Conservation (phyloP, 352 stramenopile species). For the Thraustochytrium sp. region DNA sequence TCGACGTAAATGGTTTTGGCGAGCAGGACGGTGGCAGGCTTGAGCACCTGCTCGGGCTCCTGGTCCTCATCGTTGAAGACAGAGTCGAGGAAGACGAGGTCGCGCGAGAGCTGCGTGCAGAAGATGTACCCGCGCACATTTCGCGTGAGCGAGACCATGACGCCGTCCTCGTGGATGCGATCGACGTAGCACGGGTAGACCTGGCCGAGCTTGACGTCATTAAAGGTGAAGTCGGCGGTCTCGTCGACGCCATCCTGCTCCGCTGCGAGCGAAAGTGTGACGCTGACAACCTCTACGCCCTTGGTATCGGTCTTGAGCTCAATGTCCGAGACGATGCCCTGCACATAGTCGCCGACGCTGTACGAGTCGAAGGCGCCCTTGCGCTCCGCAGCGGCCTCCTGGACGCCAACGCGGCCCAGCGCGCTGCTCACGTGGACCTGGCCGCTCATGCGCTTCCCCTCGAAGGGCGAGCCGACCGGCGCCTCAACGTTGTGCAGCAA, state of each 20-base stretch:
- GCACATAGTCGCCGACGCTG: neutral
- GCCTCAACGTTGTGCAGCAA: neutral
- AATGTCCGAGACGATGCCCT: neutral
- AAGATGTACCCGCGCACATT: constrained; percentile 6
- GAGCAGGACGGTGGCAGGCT: neutral
- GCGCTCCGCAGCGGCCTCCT: neutral
- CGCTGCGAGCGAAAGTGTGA: neutral
- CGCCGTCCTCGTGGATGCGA: neutral
- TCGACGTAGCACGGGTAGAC: neutral
- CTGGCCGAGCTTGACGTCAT: neutral
- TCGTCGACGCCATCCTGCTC: constrained; percentile 1
- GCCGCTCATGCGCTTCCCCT: neutral
- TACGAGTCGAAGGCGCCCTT: neutral
- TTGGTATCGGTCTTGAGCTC: neutral
- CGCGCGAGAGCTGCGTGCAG: neutral
- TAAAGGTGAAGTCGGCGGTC: neutral
- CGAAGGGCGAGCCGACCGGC: neutral
- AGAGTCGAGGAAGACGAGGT: neutral
- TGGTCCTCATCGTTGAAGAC: constrained; percentile 31
- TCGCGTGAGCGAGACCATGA: neutral
- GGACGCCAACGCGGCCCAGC: neutral
- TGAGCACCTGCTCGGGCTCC: neutral
- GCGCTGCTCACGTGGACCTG: neutral
- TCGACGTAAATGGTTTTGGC: neutral
- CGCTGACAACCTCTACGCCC: neutral